These are phyloP conservation scores for Aschersonia sp. DNA, from an alignment of 2,329 filamentous ascomycete species.

Conservation along the genomic window DNA sequence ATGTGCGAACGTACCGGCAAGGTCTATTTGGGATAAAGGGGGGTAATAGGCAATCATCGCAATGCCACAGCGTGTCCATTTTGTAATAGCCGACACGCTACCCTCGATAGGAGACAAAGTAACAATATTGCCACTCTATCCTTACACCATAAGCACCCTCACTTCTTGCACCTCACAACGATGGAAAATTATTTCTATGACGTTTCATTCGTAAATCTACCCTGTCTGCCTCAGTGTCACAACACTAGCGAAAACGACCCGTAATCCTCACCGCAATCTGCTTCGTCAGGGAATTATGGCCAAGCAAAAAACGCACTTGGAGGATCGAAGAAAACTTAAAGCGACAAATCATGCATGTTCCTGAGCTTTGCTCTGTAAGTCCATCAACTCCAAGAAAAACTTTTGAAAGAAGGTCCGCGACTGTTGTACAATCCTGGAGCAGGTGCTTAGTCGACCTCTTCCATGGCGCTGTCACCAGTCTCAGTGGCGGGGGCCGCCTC, in stretches of 20 bases:
- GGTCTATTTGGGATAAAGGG: no score
- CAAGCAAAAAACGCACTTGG: constrained; percentile 10
- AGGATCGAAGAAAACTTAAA: constrained; percentile 11
- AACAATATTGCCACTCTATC: no score
- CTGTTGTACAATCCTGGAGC: constrained; percentile 9
- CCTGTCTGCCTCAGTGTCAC: constrained; percentile 26
- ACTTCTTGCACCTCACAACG: neutral
- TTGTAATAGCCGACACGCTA: no score
- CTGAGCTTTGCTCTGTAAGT: constrained; percentile 17
- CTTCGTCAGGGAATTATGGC: constrained; percentile 15
- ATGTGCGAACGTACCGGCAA: no score
- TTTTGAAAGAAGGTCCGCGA: constrained; percentile 22
- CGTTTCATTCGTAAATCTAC: constrained; percentile 21
- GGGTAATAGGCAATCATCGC: no score
- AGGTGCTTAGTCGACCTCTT: constrained; percentile 85
- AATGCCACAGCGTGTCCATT: no score
- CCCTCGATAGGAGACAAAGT: no score
- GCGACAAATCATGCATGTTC: constrained; percentile 15
- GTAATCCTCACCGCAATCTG: neutral
- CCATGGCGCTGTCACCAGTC: constrained; percentile 88
- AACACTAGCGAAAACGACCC: constrained; percentile 13
- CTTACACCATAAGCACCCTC: no score
- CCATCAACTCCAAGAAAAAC: constrained; percentile 26
- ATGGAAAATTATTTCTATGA: constrained; percentile 7
- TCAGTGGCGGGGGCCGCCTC: constrained; percentile 46